These are phyloP conservation scores for Aspergillus taichungensis DNA, from an alignment of 495 filamentous ascomycete species.

Conservation along the genomic window DNA sequence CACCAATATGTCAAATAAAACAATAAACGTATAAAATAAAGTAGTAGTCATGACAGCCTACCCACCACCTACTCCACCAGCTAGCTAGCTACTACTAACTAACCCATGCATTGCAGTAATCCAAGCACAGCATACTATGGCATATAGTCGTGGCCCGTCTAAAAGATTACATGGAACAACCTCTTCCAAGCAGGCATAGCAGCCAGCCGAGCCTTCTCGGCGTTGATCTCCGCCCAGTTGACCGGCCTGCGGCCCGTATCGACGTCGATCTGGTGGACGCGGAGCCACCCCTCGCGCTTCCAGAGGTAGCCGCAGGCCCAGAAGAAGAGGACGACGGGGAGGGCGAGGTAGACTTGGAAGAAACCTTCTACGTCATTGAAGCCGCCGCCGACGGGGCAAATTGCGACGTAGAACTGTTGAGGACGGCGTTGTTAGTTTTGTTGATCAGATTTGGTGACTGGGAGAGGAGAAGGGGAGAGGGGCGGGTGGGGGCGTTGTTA, in stretches of 20 bases:
- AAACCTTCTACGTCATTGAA: conserved; percentile 41
- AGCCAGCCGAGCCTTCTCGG: conserved; percentile 20
- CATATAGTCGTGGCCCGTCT: conserved; percentile 4
- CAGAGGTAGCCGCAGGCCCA: conserved; percentile 46
- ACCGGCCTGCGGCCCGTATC: conserved; percentile 52
- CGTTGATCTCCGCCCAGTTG: conserved; percentile 46
- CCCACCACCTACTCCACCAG: no score
- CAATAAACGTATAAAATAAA: no score
- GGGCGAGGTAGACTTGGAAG: conserved; percentile 56
- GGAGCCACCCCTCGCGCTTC: conserved; percentile 52
- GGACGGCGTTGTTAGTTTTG: not conserved
- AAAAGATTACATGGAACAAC: conserved; percentile 38
- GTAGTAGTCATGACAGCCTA: no score
- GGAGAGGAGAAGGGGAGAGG: no score
- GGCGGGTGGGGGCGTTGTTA: not conserved
- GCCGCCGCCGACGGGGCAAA: conserved; percentile 21
- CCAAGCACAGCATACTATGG: no score
- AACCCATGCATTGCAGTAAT: no score
- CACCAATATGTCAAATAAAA: no score
- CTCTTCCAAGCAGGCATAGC: conserved; percentile 44
- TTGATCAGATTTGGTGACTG: no score
- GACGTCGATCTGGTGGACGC: conserved; percentile 49
- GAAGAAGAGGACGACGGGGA: conserved; percentile 42
- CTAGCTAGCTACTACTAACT: no score
- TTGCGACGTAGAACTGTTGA: conserved; percentile 37